These are phyloP conservation scores for Fraxinus dipetala DNA, from an alignment of 305 asterid genomes.

Conservation along the genomic window DNA sequence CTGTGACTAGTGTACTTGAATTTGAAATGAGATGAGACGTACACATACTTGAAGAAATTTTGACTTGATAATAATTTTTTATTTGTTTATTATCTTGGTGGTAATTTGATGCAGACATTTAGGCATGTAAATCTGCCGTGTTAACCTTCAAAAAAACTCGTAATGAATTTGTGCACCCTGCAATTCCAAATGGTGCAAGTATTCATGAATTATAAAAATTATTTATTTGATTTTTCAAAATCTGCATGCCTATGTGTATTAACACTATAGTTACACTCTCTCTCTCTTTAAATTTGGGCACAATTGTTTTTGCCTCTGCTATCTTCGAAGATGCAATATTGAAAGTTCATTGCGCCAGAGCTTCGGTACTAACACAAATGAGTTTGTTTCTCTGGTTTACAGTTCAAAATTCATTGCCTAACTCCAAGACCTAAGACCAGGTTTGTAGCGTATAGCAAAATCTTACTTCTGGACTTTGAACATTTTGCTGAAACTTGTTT, in stretches of 20 bases:
- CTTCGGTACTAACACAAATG: slow-evolving; percentile 9
- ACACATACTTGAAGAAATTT: background rate
- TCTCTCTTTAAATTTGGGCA: background rate
- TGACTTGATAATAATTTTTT: background rate
- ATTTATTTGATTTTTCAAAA: background rate
- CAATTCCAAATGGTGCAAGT: background rate
- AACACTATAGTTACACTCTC: background rate
- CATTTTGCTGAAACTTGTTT: slow-evolving; percentile 23
- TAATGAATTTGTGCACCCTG: background rate
- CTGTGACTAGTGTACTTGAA: background rate
- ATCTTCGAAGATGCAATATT: background rate
- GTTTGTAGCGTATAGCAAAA: slow-evolving; percentile 33
- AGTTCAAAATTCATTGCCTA: slow-evolving; percentile 76
- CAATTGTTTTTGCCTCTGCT: background rate
- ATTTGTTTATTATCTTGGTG: background rate
- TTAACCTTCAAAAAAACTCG: background rate
- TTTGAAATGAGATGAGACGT: background rate
- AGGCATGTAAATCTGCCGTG: background rate
- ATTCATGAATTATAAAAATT: background rate
- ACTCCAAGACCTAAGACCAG: slow-evolving; percentile 53
- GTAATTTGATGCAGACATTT: background rate
- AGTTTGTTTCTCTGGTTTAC: slow-evolving; percentile 29
- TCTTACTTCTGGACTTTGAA: slow-evolving; percentile 11
- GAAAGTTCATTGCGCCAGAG: background rate
- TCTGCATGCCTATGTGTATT: background rate